Evolutionary conservation across 108 stramenopile genomes (phyloP).

Genomic region (Cylindrotheca closterium): DNA sequence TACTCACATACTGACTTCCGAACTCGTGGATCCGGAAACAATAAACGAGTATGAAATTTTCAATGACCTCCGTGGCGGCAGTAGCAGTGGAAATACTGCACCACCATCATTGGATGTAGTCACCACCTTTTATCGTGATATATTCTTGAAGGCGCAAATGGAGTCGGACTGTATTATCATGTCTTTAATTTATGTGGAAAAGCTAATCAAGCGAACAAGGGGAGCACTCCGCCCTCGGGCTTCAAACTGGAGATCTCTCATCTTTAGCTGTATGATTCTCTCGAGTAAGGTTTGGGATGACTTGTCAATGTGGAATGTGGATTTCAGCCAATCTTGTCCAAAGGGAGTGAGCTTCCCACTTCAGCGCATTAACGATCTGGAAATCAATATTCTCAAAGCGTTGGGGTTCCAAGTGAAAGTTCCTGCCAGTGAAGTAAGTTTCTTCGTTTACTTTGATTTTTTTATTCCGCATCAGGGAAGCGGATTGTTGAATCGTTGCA

Average conservation of each 20-base stretch:
- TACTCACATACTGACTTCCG: slow-evolving; percentile 84
- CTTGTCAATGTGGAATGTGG: slow-evolving; percentile 94
- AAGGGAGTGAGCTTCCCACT: slow-evolving; percentile 76
- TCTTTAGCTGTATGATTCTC: slow-evolving; percentile 93
- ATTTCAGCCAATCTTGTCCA: slow-evolving; percentile 84
- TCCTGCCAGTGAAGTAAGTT: slow-evolving; percentile 82
- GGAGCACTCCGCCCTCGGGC: slow-evolving; percentile 72
- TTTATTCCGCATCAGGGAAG: too few species aligned
- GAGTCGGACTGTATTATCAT: slow-evolving; percentile 96
- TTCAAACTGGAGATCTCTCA: slow-evolving; percentile 86
- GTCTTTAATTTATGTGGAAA: slow-evolving; percentile 94
- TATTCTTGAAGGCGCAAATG: slow-evolving; percentile 86
- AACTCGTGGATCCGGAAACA: slow-evolving; percentile 21
- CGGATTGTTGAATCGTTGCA: background rate
- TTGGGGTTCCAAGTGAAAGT: slow-evolving; percentile 90
- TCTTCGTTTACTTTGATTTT: slow-evolving; percentile 49
- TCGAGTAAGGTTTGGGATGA: slow-evolving; percentile 98
- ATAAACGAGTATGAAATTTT: slow-evolving; percentile 36
- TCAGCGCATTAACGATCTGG: slow-evolving; percentile 90
- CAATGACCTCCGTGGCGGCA: slow-evolving; percentile 33
- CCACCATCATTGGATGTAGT: slow-evolving; percentile 66
- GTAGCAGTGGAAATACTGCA: slow-evolving; percentile 2
- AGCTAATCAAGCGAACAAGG: slow-evolving; percentile 84
- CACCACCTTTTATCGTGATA: slow-evolving; percentile 75
- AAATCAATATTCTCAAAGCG: slow-evolving; percentile 69